Conservation (phyloP, 2,329 filamentous ascomycete genomes). For the Chaetomium strumarium region DNA sequence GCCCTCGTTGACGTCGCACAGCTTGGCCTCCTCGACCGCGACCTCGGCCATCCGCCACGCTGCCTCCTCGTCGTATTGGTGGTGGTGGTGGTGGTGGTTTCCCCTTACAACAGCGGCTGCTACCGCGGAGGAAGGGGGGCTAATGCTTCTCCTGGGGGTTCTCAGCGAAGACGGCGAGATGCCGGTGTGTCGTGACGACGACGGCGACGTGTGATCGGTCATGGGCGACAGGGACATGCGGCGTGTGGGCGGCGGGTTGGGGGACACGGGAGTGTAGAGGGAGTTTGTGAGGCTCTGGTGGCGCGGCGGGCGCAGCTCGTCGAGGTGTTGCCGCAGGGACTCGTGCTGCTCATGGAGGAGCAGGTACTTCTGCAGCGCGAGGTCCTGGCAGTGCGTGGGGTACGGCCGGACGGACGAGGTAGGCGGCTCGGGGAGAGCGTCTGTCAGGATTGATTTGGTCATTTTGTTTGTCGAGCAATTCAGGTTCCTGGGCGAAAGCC, state of each 20-base stretch:
- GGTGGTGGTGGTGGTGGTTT: no score
- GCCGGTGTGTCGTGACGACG: slow-evolving; percentile 30
- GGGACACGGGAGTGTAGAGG: slow-evolving; percentile 30
- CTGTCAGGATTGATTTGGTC: slow-evolving; percentile 9
- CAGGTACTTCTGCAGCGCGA: slow-evolving; percentile 50
- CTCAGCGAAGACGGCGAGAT: no score
- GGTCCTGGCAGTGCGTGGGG: slow-evolving; percentile 35
- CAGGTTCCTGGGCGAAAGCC: slow-evolving; percentile 6
- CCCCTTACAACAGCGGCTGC: no score
- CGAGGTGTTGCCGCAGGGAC: slow-evolving; percentile 45
- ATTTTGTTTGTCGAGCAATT: slow-evolving; percentile 1
- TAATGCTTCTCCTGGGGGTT: no score
- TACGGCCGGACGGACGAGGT: slow-evolving; percentile 6
- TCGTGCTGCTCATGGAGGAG: slow-evolving; percentile 50
- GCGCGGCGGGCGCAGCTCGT: slow-evolving; percentile 39
- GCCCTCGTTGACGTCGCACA: slow-evolving; percentile 53
- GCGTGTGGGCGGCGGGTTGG: slow-evolving; percentile 37
- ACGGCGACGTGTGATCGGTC: slow-evolving; percentile 37
- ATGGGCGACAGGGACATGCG: slow-evolving; percentile 50
- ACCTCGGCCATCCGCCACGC: slow-evolving; percentile 39
- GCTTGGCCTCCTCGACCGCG: slow-evolving; percentile 46
- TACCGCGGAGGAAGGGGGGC: no score
- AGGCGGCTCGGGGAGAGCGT: slow-evolving; percentile 14
- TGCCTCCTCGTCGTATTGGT: slow-evolving; percentile 44
- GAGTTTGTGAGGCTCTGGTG: slow-evolving; percentile 15